These are phyloP conservation scores for Skeletonema menzelii DNA, from an alignment of 108 stramenopile genomes.

Conservation along the genomic window DNA sequence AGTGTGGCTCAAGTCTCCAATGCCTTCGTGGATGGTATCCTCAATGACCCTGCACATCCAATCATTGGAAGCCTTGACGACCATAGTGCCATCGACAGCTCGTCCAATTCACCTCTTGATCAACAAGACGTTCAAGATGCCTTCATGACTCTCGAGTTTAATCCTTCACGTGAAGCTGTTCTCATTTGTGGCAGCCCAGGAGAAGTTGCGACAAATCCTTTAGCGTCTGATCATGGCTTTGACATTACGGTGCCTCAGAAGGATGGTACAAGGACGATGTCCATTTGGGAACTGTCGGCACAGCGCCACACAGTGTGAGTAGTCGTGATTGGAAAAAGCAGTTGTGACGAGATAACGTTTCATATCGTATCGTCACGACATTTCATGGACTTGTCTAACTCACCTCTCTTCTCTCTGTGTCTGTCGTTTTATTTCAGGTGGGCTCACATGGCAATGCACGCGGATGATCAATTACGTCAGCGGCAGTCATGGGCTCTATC, in stretches of 20 bases:
- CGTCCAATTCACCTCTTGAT: slow-evolving; percentile 1
- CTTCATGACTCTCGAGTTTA: slow-evolving; percentile 5
- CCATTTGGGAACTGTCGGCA: not conserved
- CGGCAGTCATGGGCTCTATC: slow-evolving; percentile 51
- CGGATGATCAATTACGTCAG: slow-evolving; percentile 55
- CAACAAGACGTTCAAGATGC: slow-evolving; percentile 7
- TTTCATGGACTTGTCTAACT: not conserved
- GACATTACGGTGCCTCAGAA: slow-evolving; percentile 7
- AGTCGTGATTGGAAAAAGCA: not conserved
- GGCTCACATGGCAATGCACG: slow-evolving; percentile 27
- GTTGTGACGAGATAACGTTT: not conserved
- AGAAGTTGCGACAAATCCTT: slow-evolving; percentile 42
- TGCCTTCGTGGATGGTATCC: not conserved
- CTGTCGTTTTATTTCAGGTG: slow-evolving; percentile 1
- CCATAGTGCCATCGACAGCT: not conserved
- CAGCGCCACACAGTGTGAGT: slow-evolving; percentile 4
- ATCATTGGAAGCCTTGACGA: not conserved
- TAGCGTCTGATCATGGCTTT: not conserved
- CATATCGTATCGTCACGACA: not conserved
- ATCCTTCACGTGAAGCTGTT: slow-evolving; percentile 8
- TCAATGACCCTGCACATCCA: not conserved
- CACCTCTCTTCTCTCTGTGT: not conserved
- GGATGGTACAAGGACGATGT: not conserved
- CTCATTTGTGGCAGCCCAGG: slow-evolving; percentile 49
- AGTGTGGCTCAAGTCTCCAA: not conserved